Base-by-base conservation (phyloP, 2,329 filamentous ascomycete species). In the Gaeumannomyces tritici region DNA sequence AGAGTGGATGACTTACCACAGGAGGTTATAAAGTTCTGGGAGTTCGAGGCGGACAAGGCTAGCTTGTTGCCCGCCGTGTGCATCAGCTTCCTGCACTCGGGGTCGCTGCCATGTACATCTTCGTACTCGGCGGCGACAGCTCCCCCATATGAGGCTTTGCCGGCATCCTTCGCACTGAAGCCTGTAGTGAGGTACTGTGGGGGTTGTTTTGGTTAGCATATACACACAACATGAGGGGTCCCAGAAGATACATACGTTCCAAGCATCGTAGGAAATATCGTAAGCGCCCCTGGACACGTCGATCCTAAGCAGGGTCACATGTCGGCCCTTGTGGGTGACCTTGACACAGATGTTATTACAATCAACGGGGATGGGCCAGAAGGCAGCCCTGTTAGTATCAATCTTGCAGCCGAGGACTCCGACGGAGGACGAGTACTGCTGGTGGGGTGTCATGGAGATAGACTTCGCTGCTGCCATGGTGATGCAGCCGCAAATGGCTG, bases 251-350 rank as follows among this genome's bases (percentile, higher is more conserved):
- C 33, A 18, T 67, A 80, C 80, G 74, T 84, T 84, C 81, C 81
- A 85, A 59, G 83, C 82, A 64, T 85, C 83, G 74, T 85, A 85
- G 63, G 76, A 79, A 72, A 85, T 79, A 70, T 86, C 83, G 71
- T 82, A 73, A 54, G 83, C 83, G 61, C 81, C 82, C 57, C 73
- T 77, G 0, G 82, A 85, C 59, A 75, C 72, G 75, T 85, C 83
- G 64, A 86, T 73, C 68, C 78, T 77, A 64, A 85, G 77, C 61
- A 90, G 81, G 67, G 83, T 77, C 63, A 87, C 70, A 60, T 73
- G 74, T 65, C 81, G 80, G 63, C 72, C 79, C 42, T 67, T 71
- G 70, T 80, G 73, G 63, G 74, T 74, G 65, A 85, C 74, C 72
- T 79, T 77, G 66, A 84, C 75, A 72, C 83, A 85, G 67, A 85